phyloP scores from a whole-genome alignment of 257 asterid species.

The Anisodus acutangulus region DNA sequence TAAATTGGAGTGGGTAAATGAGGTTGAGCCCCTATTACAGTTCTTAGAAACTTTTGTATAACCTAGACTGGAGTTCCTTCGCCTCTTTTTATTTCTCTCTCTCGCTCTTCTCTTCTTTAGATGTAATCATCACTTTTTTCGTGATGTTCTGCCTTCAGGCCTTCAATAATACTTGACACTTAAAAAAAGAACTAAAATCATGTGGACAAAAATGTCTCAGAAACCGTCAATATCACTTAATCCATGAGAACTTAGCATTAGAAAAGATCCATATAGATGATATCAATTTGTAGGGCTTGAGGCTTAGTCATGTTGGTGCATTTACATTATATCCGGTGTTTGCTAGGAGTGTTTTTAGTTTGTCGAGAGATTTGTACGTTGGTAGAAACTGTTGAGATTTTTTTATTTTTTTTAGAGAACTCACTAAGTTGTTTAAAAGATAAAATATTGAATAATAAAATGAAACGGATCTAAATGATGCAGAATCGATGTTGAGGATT shows the following conservation, averaged over 20 bases:
- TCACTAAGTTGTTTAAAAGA: background rate
- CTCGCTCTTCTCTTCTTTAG: background rate
- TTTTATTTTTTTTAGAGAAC: background rate
- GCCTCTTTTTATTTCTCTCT: background rate
- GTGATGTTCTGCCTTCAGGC: background rate
- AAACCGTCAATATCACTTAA: background rate
- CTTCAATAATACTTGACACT: too few species aligned
- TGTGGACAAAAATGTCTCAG: background rate
- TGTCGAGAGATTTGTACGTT: background rate
- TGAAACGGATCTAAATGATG: background rate
- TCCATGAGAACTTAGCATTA: background rate
- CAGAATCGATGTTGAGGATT: background rate
- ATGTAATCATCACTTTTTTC: background rate
- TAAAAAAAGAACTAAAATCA: background rate
- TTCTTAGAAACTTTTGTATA: background rate
- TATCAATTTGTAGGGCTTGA: background rate
- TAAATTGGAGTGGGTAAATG: background rate
- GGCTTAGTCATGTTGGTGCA: background rate
- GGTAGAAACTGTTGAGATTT: background rate
- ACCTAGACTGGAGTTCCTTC: background rate
- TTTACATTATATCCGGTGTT: background rate
- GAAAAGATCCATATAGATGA: background rate
- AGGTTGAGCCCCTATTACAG: background rate
- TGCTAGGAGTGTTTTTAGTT: background rate
- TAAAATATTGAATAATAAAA: background rate